Evolutionary conservation across 768 basidiomycete species (phyloP).

Genomic region (Lyophyllum shimeji): DNA sequence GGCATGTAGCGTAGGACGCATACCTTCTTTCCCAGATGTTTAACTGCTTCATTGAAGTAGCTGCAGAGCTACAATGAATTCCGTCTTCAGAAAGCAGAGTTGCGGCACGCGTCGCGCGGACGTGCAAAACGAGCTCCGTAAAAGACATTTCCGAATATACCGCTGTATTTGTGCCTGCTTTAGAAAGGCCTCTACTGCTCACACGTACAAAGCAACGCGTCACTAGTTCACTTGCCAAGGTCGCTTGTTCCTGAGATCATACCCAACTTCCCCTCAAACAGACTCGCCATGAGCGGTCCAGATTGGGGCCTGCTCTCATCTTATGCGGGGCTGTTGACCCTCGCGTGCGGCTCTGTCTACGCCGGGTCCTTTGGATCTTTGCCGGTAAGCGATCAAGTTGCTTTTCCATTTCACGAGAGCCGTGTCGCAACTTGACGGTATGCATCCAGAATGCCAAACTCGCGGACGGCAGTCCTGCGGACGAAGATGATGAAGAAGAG

Average conservation of each 20-base stretch:
- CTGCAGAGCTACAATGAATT: too few species aligned
- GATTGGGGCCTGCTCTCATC: constrained; percentile 66
- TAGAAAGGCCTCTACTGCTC: background rate
- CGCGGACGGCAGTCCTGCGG: constrained; percentile 19
- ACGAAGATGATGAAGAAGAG: constrained; percentile 60
- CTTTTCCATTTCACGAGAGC: background rate
- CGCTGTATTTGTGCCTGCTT: background rate
- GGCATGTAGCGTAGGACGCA: too few species aligned
- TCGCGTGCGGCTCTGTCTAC: constrained; percentile 69
- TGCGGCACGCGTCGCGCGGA: too few species aligned
- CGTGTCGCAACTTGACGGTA: background rate
- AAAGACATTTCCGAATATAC: background rate
- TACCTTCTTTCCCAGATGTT: too few species aligned
- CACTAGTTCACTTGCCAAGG: background rate
- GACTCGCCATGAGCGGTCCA: constrained; percentile 16
- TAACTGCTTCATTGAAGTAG: too few species aligned
- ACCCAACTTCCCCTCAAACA: background rate
- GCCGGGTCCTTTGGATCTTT: constrained; percentile 69
- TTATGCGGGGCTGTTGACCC: constrained; percentile 63
- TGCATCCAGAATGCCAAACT: constrained; percentile 24
- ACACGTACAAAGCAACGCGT: constrained; percentile 17
- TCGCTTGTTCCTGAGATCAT: too few species aligned
- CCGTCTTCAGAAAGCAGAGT: too few species aligned
- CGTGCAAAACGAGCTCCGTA: too few species aligned
- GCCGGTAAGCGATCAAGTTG: constrained; percentile 45